Percentiles rank a stretch among this genome's conserved stretches.
Conservation (phyloP, 768 basidiomycete genomes). For the Coprinopsis strossmayeri region DNA sequence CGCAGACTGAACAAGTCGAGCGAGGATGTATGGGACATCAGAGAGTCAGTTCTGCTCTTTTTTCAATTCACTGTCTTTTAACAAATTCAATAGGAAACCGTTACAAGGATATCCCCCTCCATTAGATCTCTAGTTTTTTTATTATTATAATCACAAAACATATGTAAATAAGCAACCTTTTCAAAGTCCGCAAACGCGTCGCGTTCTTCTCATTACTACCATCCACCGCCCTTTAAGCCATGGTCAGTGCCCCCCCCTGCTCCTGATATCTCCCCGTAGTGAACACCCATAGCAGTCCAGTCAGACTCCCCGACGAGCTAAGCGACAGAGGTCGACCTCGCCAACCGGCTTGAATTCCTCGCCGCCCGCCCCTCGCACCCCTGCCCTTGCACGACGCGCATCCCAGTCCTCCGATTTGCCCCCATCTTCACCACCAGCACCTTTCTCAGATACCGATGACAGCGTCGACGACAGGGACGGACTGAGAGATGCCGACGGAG, state of each 20-base stretch:
- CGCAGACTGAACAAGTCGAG: conserved; percentile 73
- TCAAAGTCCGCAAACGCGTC: conserved; percentile 47
- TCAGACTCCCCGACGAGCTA: conserved; percentile 44
- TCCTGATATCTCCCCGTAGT: too few species aligned
- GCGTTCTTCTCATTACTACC: conserved; percentile 26
- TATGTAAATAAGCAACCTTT: conserved; percentile 18
- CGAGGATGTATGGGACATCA: conserved; percentile 90
- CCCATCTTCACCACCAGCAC: conserved; percentile 76
- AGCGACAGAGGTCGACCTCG: conserved; percentile 57
- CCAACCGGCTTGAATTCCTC: conserved; percentile 43
- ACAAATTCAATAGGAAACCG: conserved; percentile 35
- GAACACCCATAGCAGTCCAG: too few species aligned
- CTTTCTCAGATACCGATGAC: conserved; percentile 86
- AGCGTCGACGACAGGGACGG: conserved; percentile 66
- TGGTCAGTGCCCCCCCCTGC: too few species aligned
- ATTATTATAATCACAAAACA: too few species aligned
- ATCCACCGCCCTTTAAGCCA: conserved; percentile 18
- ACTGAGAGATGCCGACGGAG: conserved; percentile 59
- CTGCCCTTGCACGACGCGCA: conserved; percentile 36
- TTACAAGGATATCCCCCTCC: conserved; percentile 42
- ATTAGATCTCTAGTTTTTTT: too few species aligned
- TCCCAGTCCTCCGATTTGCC: conserved; percentile 69
- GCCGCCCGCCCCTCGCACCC: conserved; percentile 33
- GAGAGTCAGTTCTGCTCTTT: conserved; percentile 50
- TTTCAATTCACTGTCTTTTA: not conserved